Conservation (phyloP, 2,329 filamentous ascomycete species). For the Pyrenophora graminea region DNA sequence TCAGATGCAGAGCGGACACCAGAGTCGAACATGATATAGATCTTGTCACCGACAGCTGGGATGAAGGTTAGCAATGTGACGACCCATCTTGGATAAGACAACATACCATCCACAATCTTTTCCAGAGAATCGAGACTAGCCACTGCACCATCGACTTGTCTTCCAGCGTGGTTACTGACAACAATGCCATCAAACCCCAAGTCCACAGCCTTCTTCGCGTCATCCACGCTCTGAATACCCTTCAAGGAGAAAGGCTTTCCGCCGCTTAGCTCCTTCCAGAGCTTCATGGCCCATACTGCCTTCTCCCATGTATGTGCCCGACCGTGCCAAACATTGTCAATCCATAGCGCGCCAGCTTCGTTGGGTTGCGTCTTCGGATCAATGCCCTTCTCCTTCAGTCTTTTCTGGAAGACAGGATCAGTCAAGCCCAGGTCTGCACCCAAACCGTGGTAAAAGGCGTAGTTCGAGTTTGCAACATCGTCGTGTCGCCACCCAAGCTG, state of each 20-base stretch:
- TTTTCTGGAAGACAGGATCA: conserved; percentile 63
- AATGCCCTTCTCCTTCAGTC: conserved; percentile 57
- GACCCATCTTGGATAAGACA: not conserved
- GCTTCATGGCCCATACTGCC: conserved; percentile 65
- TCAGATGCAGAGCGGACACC: conserved; percentile 62
- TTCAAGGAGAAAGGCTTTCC: conserved; percentile 67
- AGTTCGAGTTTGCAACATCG: conserved; percentile 61
- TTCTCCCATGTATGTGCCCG: conserved; percentile 68
- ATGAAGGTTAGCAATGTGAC: not conserved
- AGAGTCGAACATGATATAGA: conserved; percentile 64
- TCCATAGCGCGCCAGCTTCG: conserved; percentile 64
- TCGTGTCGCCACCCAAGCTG: conserved; percentile 66
- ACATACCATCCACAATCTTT: conserved; percentile 58
- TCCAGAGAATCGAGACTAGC: conserved; percentile 64
- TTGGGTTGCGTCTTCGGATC: conserved; percentile 58
- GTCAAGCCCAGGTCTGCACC: conserved; percentile 63
- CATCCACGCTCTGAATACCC: conserved; percentile 69
- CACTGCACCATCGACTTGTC: conserved; percentile 66
- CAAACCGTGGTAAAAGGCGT: conserved; percentile 65
- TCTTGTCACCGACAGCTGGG: conserved; percentile 54
- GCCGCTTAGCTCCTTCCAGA: conserved; percentile 59
- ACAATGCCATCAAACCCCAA: conserved; percentile 69
- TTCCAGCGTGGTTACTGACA: conserved; percentile 71
- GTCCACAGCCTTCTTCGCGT: conserved; percentile 65
- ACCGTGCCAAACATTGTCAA: conserved; percentile 68